phyloP scores from a whole-genome alignment of 768 basidiomycete species.

The Lepiota venenata region DNA sequence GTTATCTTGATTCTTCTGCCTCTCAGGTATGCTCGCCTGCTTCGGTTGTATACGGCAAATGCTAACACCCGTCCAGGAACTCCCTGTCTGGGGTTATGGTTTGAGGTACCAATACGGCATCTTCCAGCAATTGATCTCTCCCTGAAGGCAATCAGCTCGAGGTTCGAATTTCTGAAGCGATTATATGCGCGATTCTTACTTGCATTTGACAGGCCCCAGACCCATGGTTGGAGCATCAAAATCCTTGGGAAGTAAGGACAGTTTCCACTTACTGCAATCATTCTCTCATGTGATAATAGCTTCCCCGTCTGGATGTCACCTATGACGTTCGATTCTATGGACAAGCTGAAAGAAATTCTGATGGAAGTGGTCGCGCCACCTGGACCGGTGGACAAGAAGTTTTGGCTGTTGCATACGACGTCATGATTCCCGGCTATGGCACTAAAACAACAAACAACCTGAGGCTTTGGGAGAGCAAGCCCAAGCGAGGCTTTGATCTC shows the following conservation, averaged over 20 bases:
- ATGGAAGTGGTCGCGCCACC: constrained; percentile 55
- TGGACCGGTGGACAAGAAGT: constrained; percentile 95
- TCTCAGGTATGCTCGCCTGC: constrained; percentile 62
- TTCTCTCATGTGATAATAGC: constrained; percentile 21
- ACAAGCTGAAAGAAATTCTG: constrained; percentile 60
- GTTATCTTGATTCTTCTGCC: constrained; percentile 93
- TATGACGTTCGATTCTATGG: constrained; percentile 92
- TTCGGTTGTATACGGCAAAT: not conserved
- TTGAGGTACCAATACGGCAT: constrained; percentile 93
- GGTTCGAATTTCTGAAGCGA: constrained; percentile 21
- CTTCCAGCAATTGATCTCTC: constrained; percentile 90
- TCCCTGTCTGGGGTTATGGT: constrained; percentile 96
- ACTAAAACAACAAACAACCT: constrained; percentile 91
- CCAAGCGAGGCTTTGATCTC: constrained; percentile 89
- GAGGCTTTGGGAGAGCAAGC: constrained; percentile 79
- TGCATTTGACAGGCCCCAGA: constrained; percentile 60
- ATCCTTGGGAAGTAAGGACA: constrained; percentile 69
- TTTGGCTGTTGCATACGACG: constrained; percentile 89
- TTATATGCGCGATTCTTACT: not conserved
- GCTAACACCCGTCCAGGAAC: constrained; percentile 52
- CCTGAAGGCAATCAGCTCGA: constrained; percentile 82
- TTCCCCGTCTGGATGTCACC: constrained; percentile 79
- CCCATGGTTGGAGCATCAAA: constrained; percentile 86
- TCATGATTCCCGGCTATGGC: constrained; percentile 86
- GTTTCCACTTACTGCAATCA: not conserved